phyloP scores from a whole-genome alignment of 352 stramenopile genomes.

The Phytophthora chlamydospora region DNA sequence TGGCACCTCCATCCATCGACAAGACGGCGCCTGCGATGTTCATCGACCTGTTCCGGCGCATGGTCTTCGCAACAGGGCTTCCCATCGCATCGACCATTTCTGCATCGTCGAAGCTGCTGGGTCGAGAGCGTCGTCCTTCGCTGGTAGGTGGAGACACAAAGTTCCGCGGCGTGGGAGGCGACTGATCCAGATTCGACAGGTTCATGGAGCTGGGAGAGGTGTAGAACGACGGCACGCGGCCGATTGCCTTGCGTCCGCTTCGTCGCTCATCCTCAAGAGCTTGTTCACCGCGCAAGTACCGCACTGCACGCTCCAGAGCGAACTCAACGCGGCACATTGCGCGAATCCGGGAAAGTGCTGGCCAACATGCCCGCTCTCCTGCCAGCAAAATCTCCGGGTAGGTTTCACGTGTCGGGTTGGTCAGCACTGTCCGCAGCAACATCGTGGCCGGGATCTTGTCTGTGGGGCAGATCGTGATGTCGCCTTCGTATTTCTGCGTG shows the following conservation, averaged over 20 bases:
- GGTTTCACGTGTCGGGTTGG: slow-evolving; percentile 74
- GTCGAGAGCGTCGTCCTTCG: slow-evolving; percentile 24
- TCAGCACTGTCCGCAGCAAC: slow-evolving; percentile 80
- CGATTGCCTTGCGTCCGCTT: slow-evolving; percentile 73
- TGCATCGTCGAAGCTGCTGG: slow-evolving; percentile 31
- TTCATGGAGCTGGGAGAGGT: slow-evolving; percentile 89
- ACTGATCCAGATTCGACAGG: slow-evolving; percentile 72
- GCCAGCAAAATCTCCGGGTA: slow-evolving; percentile 80
- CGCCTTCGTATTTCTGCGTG: slow-evolving; percentile 97
- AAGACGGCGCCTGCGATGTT: slow-evolving; percentile 86
- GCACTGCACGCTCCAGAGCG: slow-evolving; percentile 92
- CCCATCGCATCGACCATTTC: slow-evolving; percentile 28
- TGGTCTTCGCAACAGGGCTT: slow-evolving; percentile 27
- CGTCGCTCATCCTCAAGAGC: slow-evolving; percentile 78
- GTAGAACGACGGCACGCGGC: slow-evolving; percentile 88
- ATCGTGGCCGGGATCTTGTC: slow-evolving; percentile 88
- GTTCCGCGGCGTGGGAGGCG: slow-evolving; percentile 27
- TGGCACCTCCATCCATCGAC: slow-evolving; percentile 67
- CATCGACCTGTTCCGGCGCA: slow-evolving; percentile 78
- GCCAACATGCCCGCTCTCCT: slow-evolving; percentile 93
- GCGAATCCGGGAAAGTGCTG: slow-evolving; percentile 95
- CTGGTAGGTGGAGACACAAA: slow-evolving; percentile 16
- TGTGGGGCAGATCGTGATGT: slow-evolving; percentile 97
- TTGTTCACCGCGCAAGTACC: slow-evolving; percentile 83
- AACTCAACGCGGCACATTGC: slow-evolving; percentile 97